phyloP scores from a whole-genome alignment of 1,284 basidiomycete species.

The Cutaneotrichosporon cavernicola region DNA sequence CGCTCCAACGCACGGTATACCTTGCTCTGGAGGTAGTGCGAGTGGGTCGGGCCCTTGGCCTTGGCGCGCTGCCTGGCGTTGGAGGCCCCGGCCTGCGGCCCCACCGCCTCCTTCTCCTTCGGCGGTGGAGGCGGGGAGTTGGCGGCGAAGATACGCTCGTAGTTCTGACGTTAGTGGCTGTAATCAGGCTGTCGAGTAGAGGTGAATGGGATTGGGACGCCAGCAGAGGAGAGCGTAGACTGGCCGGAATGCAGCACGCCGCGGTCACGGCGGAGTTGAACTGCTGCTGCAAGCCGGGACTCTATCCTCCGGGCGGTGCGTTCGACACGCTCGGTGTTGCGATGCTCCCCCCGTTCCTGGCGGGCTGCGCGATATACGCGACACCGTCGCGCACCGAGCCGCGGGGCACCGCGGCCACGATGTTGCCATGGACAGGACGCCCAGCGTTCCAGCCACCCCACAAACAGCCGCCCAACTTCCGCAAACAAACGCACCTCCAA shows the following conservation, averaged over 20 bases:
- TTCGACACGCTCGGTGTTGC: too few species aligned
- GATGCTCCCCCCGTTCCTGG: neutral
- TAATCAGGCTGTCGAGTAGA: neutral
- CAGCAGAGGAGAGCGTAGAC: too few species aligned
- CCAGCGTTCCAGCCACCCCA: too few species aligned
- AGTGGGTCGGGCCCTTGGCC: constrained; percentile 56
- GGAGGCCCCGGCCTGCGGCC: constrained; percentile 11
- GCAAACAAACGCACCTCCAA: constrained; percentile 62
- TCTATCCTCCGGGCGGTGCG: too few species aligned
- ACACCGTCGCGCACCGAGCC: too few species aligned
- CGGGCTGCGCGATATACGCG: too few species aligned
- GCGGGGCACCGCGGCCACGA: too few species aligned
- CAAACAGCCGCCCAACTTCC: neutral
- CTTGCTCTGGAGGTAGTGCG: constrained; percentile 95
- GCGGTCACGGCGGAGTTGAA: too few species aligned
- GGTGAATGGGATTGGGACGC: too few species aligned
- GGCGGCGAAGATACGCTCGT: constrained; percentile 87
- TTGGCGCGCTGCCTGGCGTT: constrained; percentile 17
- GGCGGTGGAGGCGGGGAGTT: constrained; percentile 68
- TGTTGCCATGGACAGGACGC: too few species aligned
- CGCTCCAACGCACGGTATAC: constrained; percentile 90
- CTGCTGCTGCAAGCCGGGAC: too few species aligned
- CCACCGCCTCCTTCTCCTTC: constrained; percentile 54
- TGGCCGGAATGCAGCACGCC: too few species aligned
- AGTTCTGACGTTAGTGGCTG: constrained; percentile 62